phyloP scores from a whole-genome alignment of 805 yeast genomes.

The Sungouiella thailandica region DNA sequence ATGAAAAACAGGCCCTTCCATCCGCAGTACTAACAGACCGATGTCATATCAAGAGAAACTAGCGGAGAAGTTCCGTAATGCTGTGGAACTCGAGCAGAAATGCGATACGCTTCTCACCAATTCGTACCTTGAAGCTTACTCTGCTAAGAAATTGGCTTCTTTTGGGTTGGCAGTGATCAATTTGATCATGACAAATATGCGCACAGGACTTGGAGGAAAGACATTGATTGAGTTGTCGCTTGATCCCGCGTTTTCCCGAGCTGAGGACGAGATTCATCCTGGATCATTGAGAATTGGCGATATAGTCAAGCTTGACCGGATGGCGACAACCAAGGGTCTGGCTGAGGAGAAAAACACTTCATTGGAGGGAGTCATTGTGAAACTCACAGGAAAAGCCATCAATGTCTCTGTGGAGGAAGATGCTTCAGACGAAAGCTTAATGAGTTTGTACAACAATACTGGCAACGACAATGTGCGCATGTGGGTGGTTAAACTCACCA shows the following conservation, averaged over 20 bases:
- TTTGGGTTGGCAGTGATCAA: slow-evolving; percentile 76
- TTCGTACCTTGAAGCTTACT: slow-evolving; percentile 25
- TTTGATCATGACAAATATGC: slow-evolving; percentile 51
- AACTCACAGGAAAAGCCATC: slow-evolving; percentile 43
- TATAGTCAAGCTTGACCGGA: slow-evolving; percentile 57
- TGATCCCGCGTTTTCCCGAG: slow-evolving; percentile 43
- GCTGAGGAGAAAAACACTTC: slow-evolving; percentile 17
- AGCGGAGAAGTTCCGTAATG: slow-evolving; percentile 20
- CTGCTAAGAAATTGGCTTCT: slow-evolving; percentile 63
- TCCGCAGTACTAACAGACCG: slow-evolving; percentile 1
- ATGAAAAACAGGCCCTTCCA: slow-evolving; percentile 29
- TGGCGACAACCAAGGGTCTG: slow-evolving; percentile 22
- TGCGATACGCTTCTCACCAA: slow-evolving; percentile 32
- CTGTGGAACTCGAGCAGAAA: slow-evolving; percentile 33
- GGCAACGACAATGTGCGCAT: slow-evolving; percentile 37
- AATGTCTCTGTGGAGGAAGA: slow-evolving; percentile 55
- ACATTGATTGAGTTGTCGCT: slow-evolving; percentile 56
- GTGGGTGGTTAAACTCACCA: slow-evolving; percentile 65
- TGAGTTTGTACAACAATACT: slow-evolving; percentile 41
- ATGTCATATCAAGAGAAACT: slow-evolving; percentile 6
- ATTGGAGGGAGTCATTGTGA: slow-evolving; percentile 64
- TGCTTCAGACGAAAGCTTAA: slow-evolving; percentile 44
- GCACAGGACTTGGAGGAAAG: slow-evolving; percentile 79
- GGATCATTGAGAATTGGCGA: slow-evolving; percentile 72
- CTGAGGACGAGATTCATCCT: slow-evolving; percentile 29